phyloP scores from a whole-genome alignment of 2,329 filamentous ascomycete genomes.

The Ampelomyces quisqualis region DNA sequence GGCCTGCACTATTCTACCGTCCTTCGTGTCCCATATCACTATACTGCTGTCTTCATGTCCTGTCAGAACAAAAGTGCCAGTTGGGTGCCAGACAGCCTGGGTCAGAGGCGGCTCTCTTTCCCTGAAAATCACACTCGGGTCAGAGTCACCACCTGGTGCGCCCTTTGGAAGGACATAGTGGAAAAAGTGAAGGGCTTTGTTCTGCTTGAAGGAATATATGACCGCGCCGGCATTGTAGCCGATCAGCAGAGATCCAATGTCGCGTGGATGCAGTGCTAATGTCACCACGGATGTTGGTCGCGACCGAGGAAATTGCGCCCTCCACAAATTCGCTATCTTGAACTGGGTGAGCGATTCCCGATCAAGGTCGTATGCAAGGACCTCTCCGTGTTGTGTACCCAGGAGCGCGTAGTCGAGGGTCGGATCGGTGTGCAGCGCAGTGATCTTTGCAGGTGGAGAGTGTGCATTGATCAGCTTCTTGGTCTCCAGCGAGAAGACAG shows the following conservation, averaged over 20 bases:
- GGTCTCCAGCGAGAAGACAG: conserved; percentile 76
- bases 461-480: conserved; percentile 67
- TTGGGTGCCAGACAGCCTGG: conserved; percentile 91
- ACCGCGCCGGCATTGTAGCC: conserved; percentile 88
- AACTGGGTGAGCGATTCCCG: conserved; percentile 74
- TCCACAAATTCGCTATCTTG: conserved; percentile 85
- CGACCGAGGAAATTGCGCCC: conserved; percentile 66
- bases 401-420: conserved; percentile 92
- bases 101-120: conserved; percentile 72
- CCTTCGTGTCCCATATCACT: conserved; percentile 91
- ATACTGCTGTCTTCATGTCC: conserved; percentile 88
- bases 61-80: conserved; percentile 83
- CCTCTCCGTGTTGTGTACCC: conserved; percentile 77
- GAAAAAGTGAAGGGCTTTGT: conserved; percentile 73
- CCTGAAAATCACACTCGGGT: conserved; percentile 62
- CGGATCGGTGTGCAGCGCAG: conserved; percentile 76
- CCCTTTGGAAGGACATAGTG: conserved; percentile 79
- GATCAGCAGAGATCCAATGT: conserved; percentile 87
- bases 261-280: conserved; percentile 82
- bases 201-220: conserved; percentile 93
- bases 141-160: conserved; percentile 74
- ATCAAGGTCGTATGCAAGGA: conserved; percentile 92
- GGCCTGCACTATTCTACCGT: conserved; percentile 80
- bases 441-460: conserved; percentile 74
- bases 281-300: conserved; percentile 68